Conservation (phyloP, 441 rosid genomes). For the Gossypium gossypioides region DNA sequence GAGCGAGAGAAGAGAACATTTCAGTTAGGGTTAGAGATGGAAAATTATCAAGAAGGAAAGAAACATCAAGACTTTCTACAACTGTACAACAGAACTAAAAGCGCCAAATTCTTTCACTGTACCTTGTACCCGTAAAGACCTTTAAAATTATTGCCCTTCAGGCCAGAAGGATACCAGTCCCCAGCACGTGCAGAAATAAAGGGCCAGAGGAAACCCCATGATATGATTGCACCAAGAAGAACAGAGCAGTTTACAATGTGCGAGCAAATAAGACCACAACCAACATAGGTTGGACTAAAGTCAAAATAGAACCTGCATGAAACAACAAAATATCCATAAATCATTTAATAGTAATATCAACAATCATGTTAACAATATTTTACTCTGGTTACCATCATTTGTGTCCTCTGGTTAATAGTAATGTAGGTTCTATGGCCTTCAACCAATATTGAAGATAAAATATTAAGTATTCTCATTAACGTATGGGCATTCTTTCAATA, state of each 20-base stretch:
- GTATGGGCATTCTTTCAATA: neutral
- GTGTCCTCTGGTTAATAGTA: neutral
- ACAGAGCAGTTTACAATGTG: constrained; percentile 82
- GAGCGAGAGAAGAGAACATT: neutral
- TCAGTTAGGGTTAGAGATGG: neutral
- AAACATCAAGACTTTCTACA: constrained; percentile 1
- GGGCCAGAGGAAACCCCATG: constrained; percentile 91
- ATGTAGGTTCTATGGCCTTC: neutral
- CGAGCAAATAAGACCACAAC: constrained; percentile 85
- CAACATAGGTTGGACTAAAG: constrained; percentile 87
- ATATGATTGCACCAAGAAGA: constrained; percentile 75
- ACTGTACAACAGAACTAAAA: neutral
- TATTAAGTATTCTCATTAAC: neutral
- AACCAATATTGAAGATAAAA: neutral
- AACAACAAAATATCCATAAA: neutral
- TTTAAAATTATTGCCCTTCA: constrained; percentile 68
- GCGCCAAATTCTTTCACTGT: neutral
- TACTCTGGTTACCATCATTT: neutral
- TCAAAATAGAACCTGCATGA: constrained; percentile 71
- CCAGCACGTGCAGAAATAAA: constrained; percentile 58
- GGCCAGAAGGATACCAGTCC: constrained; percentile 75
- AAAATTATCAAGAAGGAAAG: neutral
- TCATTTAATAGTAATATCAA: neutral
- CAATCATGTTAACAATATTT: neutral
- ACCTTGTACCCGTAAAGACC: constrained; percentile 94